A percentile compares a stretch with the other conserved stretches of the same genome.
Conservation (phyloP, 345 rosid genomes). For the Tarenaya hassleriana region DNA sequence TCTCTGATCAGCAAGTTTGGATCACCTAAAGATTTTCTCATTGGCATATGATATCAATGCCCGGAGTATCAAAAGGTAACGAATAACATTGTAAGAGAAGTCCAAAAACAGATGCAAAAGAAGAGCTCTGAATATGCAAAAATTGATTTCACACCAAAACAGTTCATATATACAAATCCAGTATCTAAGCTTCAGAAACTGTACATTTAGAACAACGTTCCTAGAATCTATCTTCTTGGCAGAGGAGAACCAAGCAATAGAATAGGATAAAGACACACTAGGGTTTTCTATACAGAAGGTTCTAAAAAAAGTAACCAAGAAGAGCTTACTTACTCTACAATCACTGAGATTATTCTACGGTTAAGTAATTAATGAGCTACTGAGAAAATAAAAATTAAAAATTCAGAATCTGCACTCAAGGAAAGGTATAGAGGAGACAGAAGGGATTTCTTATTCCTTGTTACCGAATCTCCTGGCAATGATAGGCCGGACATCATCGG, state of each 20-base stretch:
- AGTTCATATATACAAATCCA: constrained; percentile 1
- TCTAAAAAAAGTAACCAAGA: neutral
- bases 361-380: neutral
- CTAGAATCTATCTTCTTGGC: neutral
- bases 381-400: neutral
- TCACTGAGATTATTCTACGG: neutral
- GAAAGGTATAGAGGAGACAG: neutral
- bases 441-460: constrained; percentile 32
- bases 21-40: too few species aligned
- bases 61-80: too few species aligned
- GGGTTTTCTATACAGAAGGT: too few species aligned
- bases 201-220: constrained; percentile 6
- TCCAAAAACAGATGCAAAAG: too few species aligned
- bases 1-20: too few species aligned
- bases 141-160: neutral
- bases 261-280: too few species aligned
- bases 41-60: too few species aligned
- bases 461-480: constrained; percentile 66
- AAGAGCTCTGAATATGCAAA: neutral
- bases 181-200: constrained; percentile 3
- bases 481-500: constrained; percentile 71
- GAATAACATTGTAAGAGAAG: too few species aligned
- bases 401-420: constrained; percentile 5
- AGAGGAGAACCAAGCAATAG: neutral
- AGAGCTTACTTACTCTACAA: neutral